A percentile compares a stretch with the other conserved stretches of the same genome.
phyloP scores from a whole-genome alignment of 176 grass and related monocot genomes.

The Phragmites australis region DNA sequence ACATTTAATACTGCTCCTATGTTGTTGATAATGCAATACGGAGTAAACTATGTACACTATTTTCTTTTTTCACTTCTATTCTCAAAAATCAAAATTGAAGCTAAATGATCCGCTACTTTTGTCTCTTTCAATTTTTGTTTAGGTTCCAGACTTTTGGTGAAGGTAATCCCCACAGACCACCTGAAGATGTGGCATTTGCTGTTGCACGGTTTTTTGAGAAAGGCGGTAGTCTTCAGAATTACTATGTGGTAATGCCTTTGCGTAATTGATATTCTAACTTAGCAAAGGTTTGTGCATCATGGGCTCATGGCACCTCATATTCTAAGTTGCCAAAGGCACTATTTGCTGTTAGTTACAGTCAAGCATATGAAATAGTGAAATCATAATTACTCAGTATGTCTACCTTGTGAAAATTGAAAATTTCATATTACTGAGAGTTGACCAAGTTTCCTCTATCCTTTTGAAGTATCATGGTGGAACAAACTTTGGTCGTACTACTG shows the following conservation, averaged over 20 bases:
- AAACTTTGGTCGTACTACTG: conserved; percentile 92
- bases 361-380: conserved; percentile 1
- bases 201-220: conserved; percentile 95
- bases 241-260: conserved; percentile 75
- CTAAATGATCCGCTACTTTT: conserved; percentile 3
- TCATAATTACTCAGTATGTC: not conserved
- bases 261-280: conserved; percentile 17
- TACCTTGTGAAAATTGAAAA: conserved; percentile 14
- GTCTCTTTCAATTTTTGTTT: conserved; percentile 32
- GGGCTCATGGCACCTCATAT: not conserved
- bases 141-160: conserved; percentile 97
- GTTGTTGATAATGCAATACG: not conserved
- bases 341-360: not conserved
- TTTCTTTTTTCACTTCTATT: not conserved
- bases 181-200: conserved; percentile 94
- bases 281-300: not conserved
- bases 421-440: conserved; percentile 21
- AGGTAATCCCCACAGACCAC: conserved; percentile 84
- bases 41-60: not conserved
- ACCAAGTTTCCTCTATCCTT: conserved; percentile 33
- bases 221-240: conserved; percentile 90
- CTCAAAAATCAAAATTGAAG: not conserved
- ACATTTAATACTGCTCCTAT: not conserved
- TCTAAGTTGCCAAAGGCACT: conserved; percentile 22
- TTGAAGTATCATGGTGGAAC: conserved; percentile 95